A percentile compares a stretch with the other conserved stretches of the same genome.
Conservation (phyloP, 108 stramenopile species). For the Nitzschia palea region DNA sequence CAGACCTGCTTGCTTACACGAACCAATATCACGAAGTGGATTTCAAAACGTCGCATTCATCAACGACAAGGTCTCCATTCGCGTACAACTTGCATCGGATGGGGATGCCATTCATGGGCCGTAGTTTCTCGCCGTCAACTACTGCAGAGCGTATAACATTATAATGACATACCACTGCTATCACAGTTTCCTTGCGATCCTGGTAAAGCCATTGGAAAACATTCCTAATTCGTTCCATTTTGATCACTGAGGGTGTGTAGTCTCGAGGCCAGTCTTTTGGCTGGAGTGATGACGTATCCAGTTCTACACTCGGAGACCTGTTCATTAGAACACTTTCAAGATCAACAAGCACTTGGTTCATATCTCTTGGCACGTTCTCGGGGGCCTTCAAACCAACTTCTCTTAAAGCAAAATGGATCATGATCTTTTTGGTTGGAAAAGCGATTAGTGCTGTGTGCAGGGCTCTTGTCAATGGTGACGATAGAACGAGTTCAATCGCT, state of each 20-base stretch:
- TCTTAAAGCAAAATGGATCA: conserved; percentile 33
- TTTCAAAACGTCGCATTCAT: no score
- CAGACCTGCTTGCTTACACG: no score
- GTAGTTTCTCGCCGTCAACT: neutral
- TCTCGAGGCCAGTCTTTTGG: conserved; percentile 28
- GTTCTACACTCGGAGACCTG: neutral
- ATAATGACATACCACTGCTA: conserved; percentile 50
- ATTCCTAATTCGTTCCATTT: conserved; percentile 21
- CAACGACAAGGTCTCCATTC: conserved; percentile 29
- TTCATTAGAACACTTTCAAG: neutral
- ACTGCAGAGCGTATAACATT: conserved; percentile 40
- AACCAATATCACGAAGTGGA: no score
- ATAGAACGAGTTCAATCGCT: conserved; percentile 31
- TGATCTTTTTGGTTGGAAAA: conserved; percentile 32
- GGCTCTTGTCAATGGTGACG: conserved; percentile 48
- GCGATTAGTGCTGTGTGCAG: conserved; percentile 42
- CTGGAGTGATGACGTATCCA: conserved; percentile 18
- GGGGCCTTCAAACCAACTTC: conserved; percentile 37
- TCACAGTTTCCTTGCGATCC: conserved; percentile 7
- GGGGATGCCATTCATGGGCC: conserved; percentile 40
- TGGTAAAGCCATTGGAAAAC: conserved; percentile 21
- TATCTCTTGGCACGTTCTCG: conserved; percentile 36
- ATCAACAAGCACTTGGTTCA: conserved; percentile 25
- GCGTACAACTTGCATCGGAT: conserved; percentile 30
- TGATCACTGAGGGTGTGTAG: conserved; percentile 21